Conservation (phyloP, 257 asterid genomes). For the Solanum ossicruentum region DNA sequence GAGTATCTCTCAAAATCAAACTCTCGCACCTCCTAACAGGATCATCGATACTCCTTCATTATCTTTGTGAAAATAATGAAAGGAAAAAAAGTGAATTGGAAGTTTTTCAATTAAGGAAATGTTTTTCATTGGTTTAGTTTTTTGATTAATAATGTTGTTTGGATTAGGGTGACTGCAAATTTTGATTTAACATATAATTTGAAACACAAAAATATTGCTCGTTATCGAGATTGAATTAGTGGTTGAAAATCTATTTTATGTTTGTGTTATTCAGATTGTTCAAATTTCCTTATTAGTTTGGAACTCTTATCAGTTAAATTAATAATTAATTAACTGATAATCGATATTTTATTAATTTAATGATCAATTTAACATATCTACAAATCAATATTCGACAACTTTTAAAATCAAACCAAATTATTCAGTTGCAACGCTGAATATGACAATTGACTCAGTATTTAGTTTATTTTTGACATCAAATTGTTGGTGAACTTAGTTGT, state of each 20-base stretch:
- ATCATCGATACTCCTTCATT: too few species aligned
- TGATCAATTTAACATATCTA: too few species aligned
- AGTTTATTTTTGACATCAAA: too few species aligned
- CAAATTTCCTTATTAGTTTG: too few species aligned
- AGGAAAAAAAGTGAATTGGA: background rate
- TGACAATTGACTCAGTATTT: too few species aligned
- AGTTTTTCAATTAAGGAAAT: background rate
- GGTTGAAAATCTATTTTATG: background rate
- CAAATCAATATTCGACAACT: too few species aligned
- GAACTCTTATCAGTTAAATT: background rate
- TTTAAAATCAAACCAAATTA: too few species aligned
- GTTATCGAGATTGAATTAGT: background rate
- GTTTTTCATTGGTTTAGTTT: background rate
- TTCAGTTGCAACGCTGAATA: too few species aligned
- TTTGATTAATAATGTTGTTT: background rate
- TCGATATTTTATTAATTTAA: too few species aligned
- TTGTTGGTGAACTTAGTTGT: too few species aligned
- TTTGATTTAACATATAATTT: background rate
- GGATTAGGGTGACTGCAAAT: background rate
- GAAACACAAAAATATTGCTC: background rate
- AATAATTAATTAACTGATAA: background rate
- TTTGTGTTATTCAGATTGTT: background rate
- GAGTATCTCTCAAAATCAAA: too few species aligned
- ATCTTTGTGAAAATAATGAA: background rate
- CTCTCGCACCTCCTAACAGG: too few species aligned